Evolutionary conservation across 352 stramenopile genomes (phyloP), one percentile per base, ranked within the genome.

Genomic region (Pythium monospermum): DNA sequence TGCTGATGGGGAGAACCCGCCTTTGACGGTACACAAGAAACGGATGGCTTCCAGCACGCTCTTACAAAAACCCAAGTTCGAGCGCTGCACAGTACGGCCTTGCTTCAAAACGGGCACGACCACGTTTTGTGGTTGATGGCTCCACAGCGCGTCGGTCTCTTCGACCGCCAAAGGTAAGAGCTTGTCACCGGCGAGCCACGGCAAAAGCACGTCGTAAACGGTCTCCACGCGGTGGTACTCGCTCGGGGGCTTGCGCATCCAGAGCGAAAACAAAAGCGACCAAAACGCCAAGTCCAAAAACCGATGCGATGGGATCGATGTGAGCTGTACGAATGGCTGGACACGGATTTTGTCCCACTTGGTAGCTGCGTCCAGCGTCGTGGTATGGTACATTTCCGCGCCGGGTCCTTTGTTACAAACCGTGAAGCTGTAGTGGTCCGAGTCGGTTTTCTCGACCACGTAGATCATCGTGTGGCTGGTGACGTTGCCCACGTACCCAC

Each of bases 331-430:
- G 31, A 72, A 87, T 16, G 85, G 66, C 57, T 92, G 80, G 45
- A 94, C 82, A 33, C 79, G 79, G 31, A 94, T 76, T 64, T 94
- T 94, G 25, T 81, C 64, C n/a, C 64, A 67, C 10, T 33, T 46
- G 15, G 44, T 64, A 10, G 44, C 41, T 35, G 27, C 51, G 4
- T 25, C 44, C 49, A 69, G 42, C 15, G 28, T 59, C 31, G 62
- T 71, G 0, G 82, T 68, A 56, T 96, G 87, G 46, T 95, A 94
- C 71, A 91, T 72, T 53, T 93, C 82, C 0, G 83, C 72, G 7
- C 87, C 87, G 0, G 79, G 73, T 1, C 87, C 87, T 53, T 92
- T 92, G 66, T 96, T 96, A 58, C 85, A 95, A 31, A 96, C 77
- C 26, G 81, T 90, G 44, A 96, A 88, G 19, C 74, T 84, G 43